Evolutionary conservation across 768 basidiomycete species (phyloP), one percentile per base, ranked within the genome.

Genomic region (Xerocomus potaroensis): DNA sequence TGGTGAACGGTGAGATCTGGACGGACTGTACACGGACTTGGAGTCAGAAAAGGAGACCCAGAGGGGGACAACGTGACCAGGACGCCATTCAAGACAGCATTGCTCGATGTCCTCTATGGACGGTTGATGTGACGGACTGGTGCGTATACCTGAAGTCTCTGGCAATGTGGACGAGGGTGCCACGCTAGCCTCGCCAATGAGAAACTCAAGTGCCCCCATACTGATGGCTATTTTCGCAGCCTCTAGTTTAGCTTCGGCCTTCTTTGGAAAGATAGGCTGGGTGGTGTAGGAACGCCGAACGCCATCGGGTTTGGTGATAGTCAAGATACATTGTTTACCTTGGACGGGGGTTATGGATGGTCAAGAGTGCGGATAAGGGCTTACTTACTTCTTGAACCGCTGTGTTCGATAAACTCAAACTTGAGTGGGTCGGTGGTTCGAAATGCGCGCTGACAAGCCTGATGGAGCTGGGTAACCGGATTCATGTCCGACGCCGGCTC

Each of bases 251-350:
- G 83, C 84, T 11, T 83, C 81, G 31, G 52, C 65, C 53, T 77
- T 75, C 30, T 71, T 70, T 14, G 67, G 34, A 51, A 73, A 77
- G 2, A 59, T 35, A 12, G 71, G 63, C 21, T 75, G 69, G 0
- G 80, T 79, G 21, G 73, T 70, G 65, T 83, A 85, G 0, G 77
- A 75, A 36, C 80, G 71, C 5, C 64, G 63, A 2, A 61, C 47
- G 15, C 79, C 81, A 26, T 76, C 71, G 0, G 79, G 80, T 18
- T 75, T 78, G 2, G 70, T 77, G 47, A 85, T 76, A 1, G 80
- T 81, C 32, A 85, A 59, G 40, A 80, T 79, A 53, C 84, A 83
- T 43, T 77, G 75, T 56, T 77, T 81, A 49, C 58, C 81, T 84
- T n/a, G n/a, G n/a, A n/a, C n/a, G n/a, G n/a, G n/a, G n/a, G n/a